Evolutionary conservation across 768 basidiomycete species (phyloP).

Genomic region (Lentinula sp.): DNA sequence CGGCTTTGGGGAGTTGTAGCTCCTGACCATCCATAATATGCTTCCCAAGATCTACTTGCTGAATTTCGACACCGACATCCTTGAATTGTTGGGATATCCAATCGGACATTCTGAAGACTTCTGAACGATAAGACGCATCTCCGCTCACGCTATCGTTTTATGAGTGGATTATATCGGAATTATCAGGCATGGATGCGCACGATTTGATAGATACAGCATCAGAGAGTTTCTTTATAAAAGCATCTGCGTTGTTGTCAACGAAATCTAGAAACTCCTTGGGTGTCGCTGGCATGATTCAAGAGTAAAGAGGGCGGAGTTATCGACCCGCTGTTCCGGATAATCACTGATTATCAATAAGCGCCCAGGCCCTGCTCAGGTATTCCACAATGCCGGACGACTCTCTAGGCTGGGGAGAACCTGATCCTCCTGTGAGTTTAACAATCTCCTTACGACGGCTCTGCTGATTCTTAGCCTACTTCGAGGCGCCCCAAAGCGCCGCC

Average conservation of each 20-base stretch:
- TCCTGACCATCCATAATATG: constrained; percentile 62
- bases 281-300: constrained; percentile 32
- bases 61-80: constrained; percentile 72
- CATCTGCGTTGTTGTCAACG: constrained; percentile 64
- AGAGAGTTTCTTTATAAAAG: constrained; percentile 72
- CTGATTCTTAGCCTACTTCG: constrained; percentile 1
- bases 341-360: background rate
- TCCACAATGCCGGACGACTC: background rate
- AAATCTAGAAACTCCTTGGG: constrained; percentile 40
- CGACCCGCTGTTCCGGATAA: background rate
- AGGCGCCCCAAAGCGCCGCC: constrained; percentile 3
- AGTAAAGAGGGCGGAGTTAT: background rate
- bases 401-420: constrained; percentile 2
- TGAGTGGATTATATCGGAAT: background rate
- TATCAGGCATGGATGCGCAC: constrained; percentile 2
- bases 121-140: constrained; percentile 62
- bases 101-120: constrained; percentile 81
- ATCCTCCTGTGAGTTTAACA: background rate
- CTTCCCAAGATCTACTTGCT: constrained; percentile 68
- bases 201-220: constrained; percentile 78
- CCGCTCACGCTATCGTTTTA: constrained; percentile 49
- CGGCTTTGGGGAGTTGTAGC: constrained; percentile 30
- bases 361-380: background rate
- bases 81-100: constrained; percentile 75
- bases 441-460: no score